A percentile compares a stretch with the other conserved stretches of the same genome.
phyloP scores from a whole-genome alignment of 352 stramenopile species.

The Elongisporangium anandrum region DNA sequence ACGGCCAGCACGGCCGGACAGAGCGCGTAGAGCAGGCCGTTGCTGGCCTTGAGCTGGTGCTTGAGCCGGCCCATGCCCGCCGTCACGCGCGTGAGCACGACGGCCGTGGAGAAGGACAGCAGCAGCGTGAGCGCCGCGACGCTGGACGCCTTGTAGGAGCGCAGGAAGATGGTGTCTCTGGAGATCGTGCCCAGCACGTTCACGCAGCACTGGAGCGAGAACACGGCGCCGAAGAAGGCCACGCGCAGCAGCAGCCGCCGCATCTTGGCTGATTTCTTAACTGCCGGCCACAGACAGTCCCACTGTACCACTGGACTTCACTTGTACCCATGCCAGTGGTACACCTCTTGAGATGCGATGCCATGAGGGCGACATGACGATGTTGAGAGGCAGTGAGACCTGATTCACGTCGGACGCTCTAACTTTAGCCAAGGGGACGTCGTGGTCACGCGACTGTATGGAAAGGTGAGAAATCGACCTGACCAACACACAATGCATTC shows the following conservation, averaged over 20 bases:
- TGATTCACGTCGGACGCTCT: too few relatives aligned
- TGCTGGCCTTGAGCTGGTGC: constrained; percentile 7
- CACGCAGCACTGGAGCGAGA: constrained; percentile 76
- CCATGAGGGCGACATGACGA: neutral
- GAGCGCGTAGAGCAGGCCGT: constrained; percentile 50
- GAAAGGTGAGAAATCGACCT: too few relatives aligned
- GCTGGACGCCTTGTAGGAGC: constrained; percentile 60
- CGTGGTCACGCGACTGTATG: too few relatives aligned
- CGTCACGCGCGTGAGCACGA: constrained; percentile 48
- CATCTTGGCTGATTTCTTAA: constrained; percentile 3
- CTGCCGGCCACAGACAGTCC: neutral
- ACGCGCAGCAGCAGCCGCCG: constrained; percentile 46
- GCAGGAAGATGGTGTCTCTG: constrained; percentile 79
- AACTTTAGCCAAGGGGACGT: too few relatives aligned
- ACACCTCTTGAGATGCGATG: neutral
- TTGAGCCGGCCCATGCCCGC: constrained; percentile 28
- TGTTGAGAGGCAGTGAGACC: too few relatives aligned
- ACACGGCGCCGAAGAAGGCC: constrained; percentile 78
- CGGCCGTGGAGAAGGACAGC: constrained; percentile 71
- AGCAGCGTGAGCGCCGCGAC: constrained; percentile 68
- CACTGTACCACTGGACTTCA: neutral
- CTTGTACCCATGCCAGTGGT: neutral
- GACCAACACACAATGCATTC: too few relatives aligned
- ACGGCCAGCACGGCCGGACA: constrained; percentile 34
- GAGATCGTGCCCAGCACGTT: constrained; percentile 73